Conservation (phyloP, 2,329 filamentous ascomycete genomes). For the Talaromyces sp. region DNA sequence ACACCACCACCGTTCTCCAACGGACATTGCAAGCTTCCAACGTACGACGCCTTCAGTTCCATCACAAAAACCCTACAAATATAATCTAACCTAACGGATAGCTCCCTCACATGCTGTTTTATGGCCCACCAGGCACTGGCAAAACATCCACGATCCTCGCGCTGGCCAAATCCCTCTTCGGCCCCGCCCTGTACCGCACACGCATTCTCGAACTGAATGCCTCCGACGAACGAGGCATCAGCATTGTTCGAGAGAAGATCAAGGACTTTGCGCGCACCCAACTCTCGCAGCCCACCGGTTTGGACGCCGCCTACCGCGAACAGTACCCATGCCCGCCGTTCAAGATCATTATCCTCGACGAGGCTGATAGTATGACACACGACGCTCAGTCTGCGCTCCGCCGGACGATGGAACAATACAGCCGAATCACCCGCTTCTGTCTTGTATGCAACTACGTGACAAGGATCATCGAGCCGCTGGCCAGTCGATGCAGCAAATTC, state of each 20-base stretch:
- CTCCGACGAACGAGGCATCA: constrained; percentile 96
- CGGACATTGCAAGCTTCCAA: constrained; percentile 93
- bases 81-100: constrained; percentile 24
- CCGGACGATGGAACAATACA: constrained; percentile 97
- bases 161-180: constrained; percentile 94
- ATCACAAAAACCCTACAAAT: neutral
- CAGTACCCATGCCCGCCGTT: constrained; percentile 92
- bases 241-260: constrained; percentile 94
- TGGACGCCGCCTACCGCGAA: constrained; percentile 57
- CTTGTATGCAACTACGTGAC: constrained; percentile 99
- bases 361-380: constrained; percentile 98
- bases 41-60: constrained; percentile 41
- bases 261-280: constrained; percentile 98
- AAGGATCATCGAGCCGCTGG: constrained; percentile 92
- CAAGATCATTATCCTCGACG: constrained; percentile 98
- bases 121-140: constrained; percentile 92
- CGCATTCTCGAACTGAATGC: constrained; percentile 99
- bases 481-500: constrained; percentile 92
- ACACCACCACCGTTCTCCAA: constrained; percentile 88
- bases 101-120: constrained; percentile 99
- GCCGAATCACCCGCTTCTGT: constrained; percentile 93
- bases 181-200: constrained; percentile 84
- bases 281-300: constrained; percentile 70
- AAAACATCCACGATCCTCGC: constrained; percentile 98
- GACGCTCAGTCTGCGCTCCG: constrained; percentile 90